Evolutionary conservation across 805 yeast species (phyloP).

Genomic region (Myxozyma kluyveri): DNA sequence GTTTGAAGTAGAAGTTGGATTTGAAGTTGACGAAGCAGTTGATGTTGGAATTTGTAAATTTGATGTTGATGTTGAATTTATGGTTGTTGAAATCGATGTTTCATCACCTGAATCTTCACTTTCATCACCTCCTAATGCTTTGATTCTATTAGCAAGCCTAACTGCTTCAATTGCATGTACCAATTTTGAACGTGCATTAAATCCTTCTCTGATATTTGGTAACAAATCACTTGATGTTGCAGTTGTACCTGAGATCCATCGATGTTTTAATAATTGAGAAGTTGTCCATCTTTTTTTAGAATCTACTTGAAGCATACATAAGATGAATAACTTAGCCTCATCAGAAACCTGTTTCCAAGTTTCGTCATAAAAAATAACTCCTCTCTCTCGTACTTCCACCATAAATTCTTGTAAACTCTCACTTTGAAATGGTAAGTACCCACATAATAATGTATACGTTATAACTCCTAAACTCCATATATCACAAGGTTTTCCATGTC

Average conservation of each 20-base stretch:
- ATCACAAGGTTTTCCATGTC: constrained; percentile 95
- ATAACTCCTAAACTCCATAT: constrained; percentile 95
- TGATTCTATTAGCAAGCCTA: constrained; percentile 72
- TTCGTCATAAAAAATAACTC: constrained; percentile 79
- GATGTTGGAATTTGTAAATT: no score
- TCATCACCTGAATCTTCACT: no score
- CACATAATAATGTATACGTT: constrained; percentile 83
- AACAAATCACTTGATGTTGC: constrained; percentile 60
- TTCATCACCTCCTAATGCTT: constrained; percentile 57
- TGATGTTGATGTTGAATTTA: no score
- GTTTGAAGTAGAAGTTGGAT: no score
- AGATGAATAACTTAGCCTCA: constrained; percentile 77
- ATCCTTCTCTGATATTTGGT: constrained; percentile 75
- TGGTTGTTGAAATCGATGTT: no score
- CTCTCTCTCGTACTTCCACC: constrained; percentile 71
- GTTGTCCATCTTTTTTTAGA: constrained; percentile 66
- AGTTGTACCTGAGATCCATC: constrained; percentile 60
- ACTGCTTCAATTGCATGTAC: constrained; percentile 83
- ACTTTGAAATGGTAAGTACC: constrained; percentile 87
- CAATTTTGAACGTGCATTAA: constrained; percentile 80
- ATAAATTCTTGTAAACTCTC: constrained; percentile 79
- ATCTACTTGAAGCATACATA: constrained; percentile 64
- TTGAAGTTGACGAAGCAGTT: no score
- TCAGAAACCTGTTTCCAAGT: constrained; percentile 81
- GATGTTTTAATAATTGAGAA: constrained; percentile 57